Base-by-base conservation (phyloP, 305 asterid genomes). In the Andrographis paniculata region DNA sequence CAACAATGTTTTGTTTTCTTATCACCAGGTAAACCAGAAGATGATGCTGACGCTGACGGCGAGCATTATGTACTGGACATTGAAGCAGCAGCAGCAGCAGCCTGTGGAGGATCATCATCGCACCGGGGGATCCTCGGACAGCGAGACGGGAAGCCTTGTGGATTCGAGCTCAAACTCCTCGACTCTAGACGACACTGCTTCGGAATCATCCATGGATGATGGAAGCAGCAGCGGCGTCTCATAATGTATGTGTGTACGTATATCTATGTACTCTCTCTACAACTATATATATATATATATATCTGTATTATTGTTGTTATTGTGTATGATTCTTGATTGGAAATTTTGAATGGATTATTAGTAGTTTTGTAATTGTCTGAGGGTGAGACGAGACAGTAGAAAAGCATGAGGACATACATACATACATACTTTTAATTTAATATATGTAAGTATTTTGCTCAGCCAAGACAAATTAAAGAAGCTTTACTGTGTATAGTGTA, bases 1-100 rank as follows among this genome's bases (percentile, higher is more conserved):
- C n/a, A n/a, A n/a, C n/a, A n/a, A n/a, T n/a, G n/a, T n/a, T n/a
- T n/a, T n/a, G n/a, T n/a, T n/a, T n/a, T n/a, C n/a, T n/a, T n/a
- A n/a, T 43, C 41, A 41, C 42, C 54, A 89, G 95, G 95, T 89
- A 57, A 89, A 89, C 59, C 98, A 82, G 55, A 89, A 89, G 87
- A 89, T 89, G 98, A 82, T 89, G 69, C 89, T 85, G 38, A 84
- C 87, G 27, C 52, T 88, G 59, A 79, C 93, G 42, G 95, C 97
- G 61, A 89, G 95, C 56, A 78, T 85, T 6, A 89, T 85, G 98
- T 82, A 89, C 45, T 85, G 98, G 98, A 77, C 73, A 59, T 70
- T 82, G 68, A 89, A 80, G 67, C 82, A 66, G 62, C 94, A 94
- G n/a, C n/a, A n/a, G n/a, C n/a, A n/a, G n/a, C n/a, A n/a, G n/a